Evolutionary conservation across 169 alveolate species (phyloP).

Genomic region (Perkinsus marinus): DNA sequence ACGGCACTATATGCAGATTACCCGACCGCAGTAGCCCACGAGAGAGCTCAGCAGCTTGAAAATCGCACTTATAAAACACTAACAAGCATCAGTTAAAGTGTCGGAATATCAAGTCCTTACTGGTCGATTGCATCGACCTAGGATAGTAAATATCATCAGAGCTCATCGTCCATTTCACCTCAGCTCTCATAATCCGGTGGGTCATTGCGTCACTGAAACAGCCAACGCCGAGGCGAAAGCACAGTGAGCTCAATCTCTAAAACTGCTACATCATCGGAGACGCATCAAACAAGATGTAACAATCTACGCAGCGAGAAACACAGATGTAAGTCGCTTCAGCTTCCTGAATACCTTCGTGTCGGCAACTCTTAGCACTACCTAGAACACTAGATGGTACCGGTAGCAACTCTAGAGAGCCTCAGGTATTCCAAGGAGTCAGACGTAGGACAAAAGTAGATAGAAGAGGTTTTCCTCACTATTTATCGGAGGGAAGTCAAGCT

Average conservation of each 20-base stretch:
- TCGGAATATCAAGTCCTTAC: neutral
- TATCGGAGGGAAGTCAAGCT: neutral
- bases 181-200: neutral
- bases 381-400: neutral
- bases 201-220: neutral
- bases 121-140: neutral
- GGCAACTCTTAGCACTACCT: neutral
- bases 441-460: neutral
- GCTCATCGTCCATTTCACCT: neutral
- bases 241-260: neutral
- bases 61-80: neutral
- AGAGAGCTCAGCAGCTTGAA: neutral
- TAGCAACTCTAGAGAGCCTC: neutral
- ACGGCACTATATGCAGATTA: neutral
- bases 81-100: neutral
- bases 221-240: neutral
- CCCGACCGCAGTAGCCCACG: neutral
- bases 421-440: neutral
- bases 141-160: neutral
- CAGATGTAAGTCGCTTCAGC: neutral
- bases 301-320: neutral
- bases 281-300: neutral
- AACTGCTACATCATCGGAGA: neutral
- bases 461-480: neutral
- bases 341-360: neutral